Evolutionary conservation across 2,329 filamentous ascomycete species (phyloP), one percentile per base, ranked within the genome.

Genomic region (Alternaria arbusti): DNA sequence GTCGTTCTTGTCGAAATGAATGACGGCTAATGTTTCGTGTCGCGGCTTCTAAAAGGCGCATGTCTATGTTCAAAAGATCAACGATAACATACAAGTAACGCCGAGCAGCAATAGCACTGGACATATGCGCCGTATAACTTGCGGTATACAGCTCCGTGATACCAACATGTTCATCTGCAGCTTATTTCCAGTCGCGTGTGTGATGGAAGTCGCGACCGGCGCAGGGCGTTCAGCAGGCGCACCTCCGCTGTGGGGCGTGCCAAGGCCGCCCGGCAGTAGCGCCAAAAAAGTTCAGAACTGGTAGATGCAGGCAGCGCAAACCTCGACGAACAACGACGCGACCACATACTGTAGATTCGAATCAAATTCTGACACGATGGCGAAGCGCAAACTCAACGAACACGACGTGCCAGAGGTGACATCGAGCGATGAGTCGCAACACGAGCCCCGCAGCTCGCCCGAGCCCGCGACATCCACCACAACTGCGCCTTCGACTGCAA

Each of bases 381-480:
- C 40, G 76, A 86, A 86, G 72, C 82, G 84, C 66, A 86, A 86
- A 73, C 73, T 85, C 63, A 84, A 85, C 68, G 80, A 81, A n/a
- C 70, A 82, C 46, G 81, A 84, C 59, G 78, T 83, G 1, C 83
- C 84, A 3, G 82, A 84, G 23, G 69, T 70, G 44, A 67, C 70
- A 6, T 58, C 66, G 56, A 23, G 55, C 61, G 72, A 71, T 66
- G 71, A 73, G 43, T 70, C 73, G 10, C 69, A 71, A 9, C 63
- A 54, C n/a, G 63, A 70, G 28, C 59, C 64, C 57, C 56, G 65
- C 23, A 66, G 52, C 57, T 61, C 62, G 10, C 28, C 67, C 28
- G 26, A 59, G 26, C 50, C 50, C n/a, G 12, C 50, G 20, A 40
- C 45, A 55, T 32, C 36, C 20, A 17, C 54, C 7, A 32, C 44